Evolutionary conservation across 192 early-diverging fungal species (phyloP).

Genomic region (Cladochytrium replicatum): DNA sequence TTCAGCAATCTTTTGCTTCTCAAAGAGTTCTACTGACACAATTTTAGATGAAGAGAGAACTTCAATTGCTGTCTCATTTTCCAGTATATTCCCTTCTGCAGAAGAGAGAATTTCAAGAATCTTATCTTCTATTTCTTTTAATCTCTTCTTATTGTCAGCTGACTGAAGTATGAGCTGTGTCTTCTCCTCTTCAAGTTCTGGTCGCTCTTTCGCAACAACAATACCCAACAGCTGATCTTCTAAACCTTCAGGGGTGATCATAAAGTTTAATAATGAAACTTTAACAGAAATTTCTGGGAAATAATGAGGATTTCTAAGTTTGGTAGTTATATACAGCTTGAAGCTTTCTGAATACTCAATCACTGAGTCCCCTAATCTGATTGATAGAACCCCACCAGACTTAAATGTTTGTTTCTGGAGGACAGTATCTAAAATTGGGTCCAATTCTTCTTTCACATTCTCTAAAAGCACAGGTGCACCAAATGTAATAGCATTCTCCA

Average conservation of each 20-base stretch:
- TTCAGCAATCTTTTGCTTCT: constrained; percentile 59
- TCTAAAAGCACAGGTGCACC: constrained; percentile 51
- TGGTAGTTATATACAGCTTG: constrained; percentile 55
- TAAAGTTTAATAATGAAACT: constrained; percentile 58
- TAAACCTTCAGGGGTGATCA: constrained; percentile 59
- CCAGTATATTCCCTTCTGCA: constrained; percentile 56
- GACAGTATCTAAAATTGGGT: constrained; percentile 50
- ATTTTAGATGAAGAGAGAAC: constrained; percentile 47
- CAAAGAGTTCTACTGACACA: constrained; percentile 48
- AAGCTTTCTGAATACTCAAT: constrained; percentile 51
- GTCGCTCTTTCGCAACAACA: constrained; percentile 52
- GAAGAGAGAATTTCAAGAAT: constrained; percentile 52
- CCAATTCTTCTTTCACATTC: constrained; percentile 59
- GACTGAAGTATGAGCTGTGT: constrained; percentile 51
- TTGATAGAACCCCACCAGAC: constrained; percentile 49
- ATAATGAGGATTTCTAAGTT: constrained; percentile 56
- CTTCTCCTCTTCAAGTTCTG: constrained; percentile 59
- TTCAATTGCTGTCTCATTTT: constrained; percentile 56
- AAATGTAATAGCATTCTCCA: constrained; percentile 57
- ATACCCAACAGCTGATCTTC: constrained; percentile 58
- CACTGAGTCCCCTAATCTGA: constrained; percentile 50
- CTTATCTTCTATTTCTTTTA: constrained; percentile 59
- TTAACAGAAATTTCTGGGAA: constrained; percentile 51
- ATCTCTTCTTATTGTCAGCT: constrained; percentile 51
- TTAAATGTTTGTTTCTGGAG: constrained; percentile 56